Evolutionary conservation across 208 protist genomes (phyloP).

Genomic region (Leptomonas pyrrhocoris): DNA sequence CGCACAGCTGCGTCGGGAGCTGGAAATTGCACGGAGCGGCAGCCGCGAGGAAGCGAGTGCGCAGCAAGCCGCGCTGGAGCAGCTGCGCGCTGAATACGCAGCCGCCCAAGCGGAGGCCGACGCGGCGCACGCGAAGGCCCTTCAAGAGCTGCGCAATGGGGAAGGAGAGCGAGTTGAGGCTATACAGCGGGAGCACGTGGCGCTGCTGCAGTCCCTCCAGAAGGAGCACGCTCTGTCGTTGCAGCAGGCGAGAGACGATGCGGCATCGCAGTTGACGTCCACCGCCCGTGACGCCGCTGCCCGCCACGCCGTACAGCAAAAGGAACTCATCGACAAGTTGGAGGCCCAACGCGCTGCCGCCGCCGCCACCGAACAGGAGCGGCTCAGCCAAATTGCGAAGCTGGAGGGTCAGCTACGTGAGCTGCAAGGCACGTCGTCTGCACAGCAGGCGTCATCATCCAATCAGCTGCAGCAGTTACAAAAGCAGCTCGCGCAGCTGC

Average conservation of each 20-base stretch:
- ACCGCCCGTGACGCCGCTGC: slow-evolving; percentile 12
- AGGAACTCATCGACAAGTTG: slow-evolving; percentile 13
- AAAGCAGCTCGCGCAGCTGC: slow-evolving; percentile 21
- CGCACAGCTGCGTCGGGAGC: slow-evolving; percentile 21
- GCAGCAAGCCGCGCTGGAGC: slow-evolving; percentile 26
- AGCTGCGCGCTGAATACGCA: slow-evolving; percentile 23
- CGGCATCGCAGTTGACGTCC: neutral
- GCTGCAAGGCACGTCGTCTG: slow-evolving; percentile 13
- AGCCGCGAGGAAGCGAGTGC: slow-evolving; percentile 11
- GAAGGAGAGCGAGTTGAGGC: slow-evolving; percentile 13
- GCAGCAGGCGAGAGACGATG: slow-evolving; percentile 17
- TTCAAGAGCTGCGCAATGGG: slow-evolving; percentile 18
- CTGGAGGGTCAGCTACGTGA: slow-evolving; percentile 31
- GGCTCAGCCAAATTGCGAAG: slow-evolving; percentile 22
- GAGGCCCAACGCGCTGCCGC: slow-evolving; percentile 13
- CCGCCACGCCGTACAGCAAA: slow-evolving; percentile 16
- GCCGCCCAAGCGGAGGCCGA: slow-evolving; percentile 12
- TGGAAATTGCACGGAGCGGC: slow-evolving; percentile 15
- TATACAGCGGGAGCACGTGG: slow-evolving; percentile 19
- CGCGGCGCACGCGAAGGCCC: slow-evolving; percentile 16
- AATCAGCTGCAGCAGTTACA: slow-evolving; percentile 19
- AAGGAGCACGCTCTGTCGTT: slow-evolving; percentile 26
- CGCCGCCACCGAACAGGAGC: slow-evolving; percentile 22
- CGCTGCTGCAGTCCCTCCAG: slow-evolving; percentile 23
- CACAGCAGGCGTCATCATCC: slow-evolving; percentile 15